A percentile compares a stretch with the other conserved stretches of the same genome.
Evolutionary conservation across 2,329 filamentous ascomycete genomes (phyloP).

Genomic region (Arthrinium phaeospermum): DNA sequence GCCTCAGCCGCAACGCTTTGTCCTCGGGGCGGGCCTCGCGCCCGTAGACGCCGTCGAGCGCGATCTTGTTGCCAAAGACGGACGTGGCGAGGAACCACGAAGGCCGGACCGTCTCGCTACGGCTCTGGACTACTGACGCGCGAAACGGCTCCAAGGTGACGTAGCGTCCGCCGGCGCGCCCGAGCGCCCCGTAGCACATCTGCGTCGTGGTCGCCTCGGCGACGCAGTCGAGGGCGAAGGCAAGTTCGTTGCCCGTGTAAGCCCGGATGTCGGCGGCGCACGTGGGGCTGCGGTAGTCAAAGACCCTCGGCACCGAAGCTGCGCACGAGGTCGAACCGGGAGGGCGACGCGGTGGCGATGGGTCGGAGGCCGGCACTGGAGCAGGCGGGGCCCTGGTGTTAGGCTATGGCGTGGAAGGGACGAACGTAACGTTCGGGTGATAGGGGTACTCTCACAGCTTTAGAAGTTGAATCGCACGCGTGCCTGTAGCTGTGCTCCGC

Average conservation of each 20-base stretch:
- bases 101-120: neutral
- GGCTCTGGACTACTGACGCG: neutral
- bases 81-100: neutral
- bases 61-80: neutral
- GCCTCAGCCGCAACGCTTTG: neutral
- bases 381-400: no score
- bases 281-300: slow-evolving; percentile 55
- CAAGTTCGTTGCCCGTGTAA: slow-evolving; percentile 49
- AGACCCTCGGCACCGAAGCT: slow-evolving; percentile 52
- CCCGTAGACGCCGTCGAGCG: neutral
- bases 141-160: slow-evolving; percentile 25
- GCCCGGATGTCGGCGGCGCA: slow-evolving; percentile 52
- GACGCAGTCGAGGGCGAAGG: slow-evolving; percentile 55
- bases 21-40: neutral
- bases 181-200: slow-evolving; percentile 47
- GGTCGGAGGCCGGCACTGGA: neutral
- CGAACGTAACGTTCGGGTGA: no score
- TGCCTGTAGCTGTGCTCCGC: slow-evolving; percentile 16
- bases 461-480: slow-evolving; percentile 19
- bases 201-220: slow-evolving; percentile 42
- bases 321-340: slow-evolving; percentile 54
- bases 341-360: slow-evolving; percentile 40
- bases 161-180: slow-evolving; percentile 30
- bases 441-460: slow-evolving; percentile 2
- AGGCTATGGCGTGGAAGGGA: no score